Conservation (phyloP, 2,329 filamentous ascomycete species). For the Fusarium subtropicale region DNA sequence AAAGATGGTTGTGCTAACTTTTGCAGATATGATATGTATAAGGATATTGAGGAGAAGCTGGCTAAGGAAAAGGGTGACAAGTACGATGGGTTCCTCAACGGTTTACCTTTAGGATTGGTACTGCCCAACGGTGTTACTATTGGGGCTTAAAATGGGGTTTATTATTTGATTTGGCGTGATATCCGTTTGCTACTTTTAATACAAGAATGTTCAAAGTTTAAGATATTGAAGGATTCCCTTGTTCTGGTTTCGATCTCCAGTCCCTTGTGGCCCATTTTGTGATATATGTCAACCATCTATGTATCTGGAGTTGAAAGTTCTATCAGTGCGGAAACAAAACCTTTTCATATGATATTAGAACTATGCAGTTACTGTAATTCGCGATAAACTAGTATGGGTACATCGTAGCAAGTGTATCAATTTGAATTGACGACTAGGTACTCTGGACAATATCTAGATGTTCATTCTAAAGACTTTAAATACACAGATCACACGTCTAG, state of each 20-base stretch:
- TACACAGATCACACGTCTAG: rapidly evolving
- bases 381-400: too few relatives aligned
- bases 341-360: too few relatives aligned
- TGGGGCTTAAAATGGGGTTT: slow-evolving; percentile 34
- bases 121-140: slow-evolving; percentile 61
- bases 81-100: slow-evolving; percentile 57
- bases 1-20: neutral
- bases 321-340: too few relatives aligned
- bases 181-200: neutral
- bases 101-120: slow-evolving; percentile 60
- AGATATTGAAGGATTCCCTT: neutral
- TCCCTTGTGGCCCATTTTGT: rapidly evolving
- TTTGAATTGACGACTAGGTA: too few relatives aligned
- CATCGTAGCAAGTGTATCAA: too few relatives aligned
- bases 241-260: rapidly evolving
- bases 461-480: too few relatives aligned
- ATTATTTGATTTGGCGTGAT: neutral
- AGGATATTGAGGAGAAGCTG: slow-evolving; percentile 64
- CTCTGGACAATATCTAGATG: too few relatives aligned
- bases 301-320: too few relatives aligned
- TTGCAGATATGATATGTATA: slow-evolving; percentile 66
- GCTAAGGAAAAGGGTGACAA: slow-evolving; percentile 49
- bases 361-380: too few relatives aligned
- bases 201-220: neutral
- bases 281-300: too few relatives aligned